Percentiles rank a stretch among this genome's conserved stretches.
Conservation (phyloP, 495 filamentous ascomycete species). For the Tuber indicum region DNA sequence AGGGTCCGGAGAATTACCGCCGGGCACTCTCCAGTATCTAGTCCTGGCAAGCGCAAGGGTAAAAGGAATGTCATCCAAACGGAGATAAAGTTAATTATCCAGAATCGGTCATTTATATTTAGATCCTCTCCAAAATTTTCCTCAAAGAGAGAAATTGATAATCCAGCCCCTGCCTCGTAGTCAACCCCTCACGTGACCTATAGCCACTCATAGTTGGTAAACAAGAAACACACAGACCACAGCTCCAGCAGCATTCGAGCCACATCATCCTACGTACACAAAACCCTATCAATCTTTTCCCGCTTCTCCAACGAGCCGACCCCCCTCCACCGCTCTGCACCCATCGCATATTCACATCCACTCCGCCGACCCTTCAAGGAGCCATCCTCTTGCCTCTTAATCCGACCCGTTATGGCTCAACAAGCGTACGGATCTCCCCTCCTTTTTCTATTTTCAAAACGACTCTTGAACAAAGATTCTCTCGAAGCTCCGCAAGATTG, state of each 20-base stretch:
- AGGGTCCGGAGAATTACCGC: neutral
- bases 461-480: neutral
- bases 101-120: neutral
- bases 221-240: neutral
- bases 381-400: neutral
- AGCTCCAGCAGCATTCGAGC: neutral
- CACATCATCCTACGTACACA: neutral
- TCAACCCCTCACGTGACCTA: neutral
- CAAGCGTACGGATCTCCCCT: slow-evolving; percentile 8
- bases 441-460: neutral
- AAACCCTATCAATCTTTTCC: neutral
- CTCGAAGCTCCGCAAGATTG: neutral
- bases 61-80: neutral
- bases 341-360: neutral
- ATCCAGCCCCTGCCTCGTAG: neutral
- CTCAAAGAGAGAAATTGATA: neutral
- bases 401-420: neutral
- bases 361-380: neutral
- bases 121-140: neutral
- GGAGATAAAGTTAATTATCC: neutral
- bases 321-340: neutral
- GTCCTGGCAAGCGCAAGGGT: neutral
- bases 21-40: neutral
- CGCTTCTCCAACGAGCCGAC: neutral
- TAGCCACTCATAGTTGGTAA: neutral